Conservation (phyloP, 306 rosid genomes). For the Cucurbita pepo region DNA sequence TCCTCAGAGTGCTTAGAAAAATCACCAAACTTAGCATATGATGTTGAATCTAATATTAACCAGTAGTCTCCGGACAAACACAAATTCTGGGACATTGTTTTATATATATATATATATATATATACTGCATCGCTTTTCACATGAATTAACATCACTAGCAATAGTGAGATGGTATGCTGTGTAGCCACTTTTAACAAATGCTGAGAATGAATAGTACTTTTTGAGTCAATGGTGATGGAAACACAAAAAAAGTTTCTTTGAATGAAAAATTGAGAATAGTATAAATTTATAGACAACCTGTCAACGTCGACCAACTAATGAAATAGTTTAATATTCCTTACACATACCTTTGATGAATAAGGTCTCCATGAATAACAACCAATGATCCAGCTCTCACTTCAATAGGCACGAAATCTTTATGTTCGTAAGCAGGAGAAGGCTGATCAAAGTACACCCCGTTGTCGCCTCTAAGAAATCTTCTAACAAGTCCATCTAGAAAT, state of each 20-base stretch:
- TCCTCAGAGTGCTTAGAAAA: background rate
- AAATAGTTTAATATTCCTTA: background rate
- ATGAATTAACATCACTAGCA: background rate
- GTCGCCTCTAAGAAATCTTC: conserved; percentile 72
- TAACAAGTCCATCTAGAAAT: conserved; percentile 68
- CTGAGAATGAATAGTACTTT: background rate
- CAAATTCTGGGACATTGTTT: background rate
- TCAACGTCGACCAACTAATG: background rate
- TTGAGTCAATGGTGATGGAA: background rate
- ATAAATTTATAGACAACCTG: background rate
- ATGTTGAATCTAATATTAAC: background rate
- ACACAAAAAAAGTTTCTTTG: background rate
- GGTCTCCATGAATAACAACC: conserved; percentile 84
- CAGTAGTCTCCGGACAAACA: background rate
- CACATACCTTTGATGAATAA: conserved; percentile 90
- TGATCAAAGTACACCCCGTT: conserved; percentile 62
- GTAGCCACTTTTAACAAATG: background rate
- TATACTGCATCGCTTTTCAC: background rate
- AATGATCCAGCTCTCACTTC: conserved; percentile 88
- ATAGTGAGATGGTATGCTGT: too few relatives aligned
- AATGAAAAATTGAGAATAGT: background rate
- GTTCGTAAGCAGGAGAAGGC: conserved; percentile 55
- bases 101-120: too few relatives aligned
- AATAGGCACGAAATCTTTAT: conserved; percentile 69
- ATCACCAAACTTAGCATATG: background rate